Evolutionary conservation across 1,284 basidiomycete genomes (phyloP), one percentile per base, ranked within the genome.

Genomic region (Cryptococcus jaspeensis): DNA sequence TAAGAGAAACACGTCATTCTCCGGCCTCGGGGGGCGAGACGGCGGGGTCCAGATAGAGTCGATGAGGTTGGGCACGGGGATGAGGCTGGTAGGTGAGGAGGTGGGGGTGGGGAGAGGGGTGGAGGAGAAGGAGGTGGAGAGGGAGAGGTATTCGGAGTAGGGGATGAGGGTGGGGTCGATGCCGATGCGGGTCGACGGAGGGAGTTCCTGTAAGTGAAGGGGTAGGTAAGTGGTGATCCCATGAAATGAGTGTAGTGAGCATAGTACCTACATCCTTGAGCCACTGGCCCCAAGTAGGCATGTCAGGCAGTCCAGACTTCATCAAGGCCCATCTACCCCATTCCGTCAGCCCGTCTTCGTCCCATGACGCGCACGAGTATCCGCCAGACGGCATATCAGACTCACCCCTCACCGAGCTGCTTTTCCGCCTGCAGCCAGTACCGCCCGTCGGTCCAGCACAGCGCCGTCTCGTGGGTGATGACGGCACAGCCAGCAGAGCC

Each of bases 391-490:
- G 9, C 28, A 32, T 32, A 9, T 32, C 28, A 32, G 28, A 57
- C 66, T 57, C 83, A 75, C 76, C 71, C 90, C 84, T 82, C 69
- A 69, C 95, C 91, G 48, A 99, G 81, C 79, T 99, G 89, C 67
- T 94, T 85, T 58, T 83, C 85, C 0, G 94, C 95, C 77, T 98
- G 95, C 13, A 96, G 79, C 71, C 89, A 96, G 76, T 98, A 99
- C 44, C 95, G 81, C 1, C 94, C 94, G 79, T 97, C 94, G 1
- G 93, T 96, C 74, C 75, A 76, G 53, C 71, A 75, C 28, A 64
- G 61, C 23, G 90, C 92, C 28, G 85, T 81, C 28, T 85, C 81
- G 49, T 80, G 74, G 0, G 91, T 92, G 20, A 97, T 81, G 47
- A 95, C 78, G 15, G 90, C 95, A 65, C 84, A 88, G 60, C 90